These are phyloP conservation scores for Diutina neorugosa DNA, from an alignment of 1,139 yeast genomes.

Conservation along the genomic window DNA sequence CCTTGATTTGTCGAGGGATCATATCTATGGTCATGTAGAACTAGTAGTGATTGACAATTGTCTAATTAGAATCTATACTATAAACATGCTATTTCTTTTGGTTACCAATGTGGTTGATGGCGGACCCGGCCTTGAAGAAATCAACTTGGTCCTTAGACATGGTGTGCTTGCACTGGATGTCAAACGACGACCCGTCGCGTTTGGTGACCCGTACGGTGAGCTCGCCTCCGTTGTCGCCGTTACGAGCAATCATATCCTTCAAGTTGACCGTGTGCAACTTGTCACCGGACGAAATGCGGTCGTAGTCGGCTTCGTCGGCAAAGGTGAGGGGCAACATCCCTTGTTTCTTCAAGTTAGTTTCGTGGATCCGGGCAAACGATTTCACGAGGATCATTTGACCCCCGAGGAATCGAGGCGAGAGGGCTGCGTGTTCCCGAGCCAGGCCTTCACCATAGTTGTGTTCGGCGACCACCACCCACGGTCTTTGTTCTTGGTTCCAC, in stretches of 20 bases:
- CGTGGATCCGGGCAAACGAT: constrained; percentile 88
- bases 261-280: constrained; percentile 67
- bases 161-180: constrained; percentile 75
- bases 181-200: constrained; percentile 58
- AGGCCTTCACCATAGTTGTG: constrained; percentile 99
- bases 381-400: constrained; percentile 83
- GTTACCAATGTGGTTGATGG: constrained; percentile 84
- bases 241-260: constrained; percentile 63
- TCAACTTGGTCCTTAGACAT: constrained; percentile 95
- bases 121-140: constrained; percentile 95
- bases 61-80: too few species aligned
- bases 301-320: constrained; percentile 83
- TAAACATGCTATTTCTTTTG: constrained; percentile 7
- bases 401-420: constrained; percentile 88
- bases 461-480: constrained; percentile 95
- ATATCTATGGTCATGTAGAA: too few species aligned
- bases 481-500: constrained; percentile 76
- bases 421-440: constrained; percentile 97
- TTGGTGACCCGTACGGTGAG: constrained; percentile 64
- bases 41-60: too few species aligned
- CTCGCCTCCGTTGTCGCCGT: constrained; percentile 80
- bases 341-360: constrained; percentile 51
- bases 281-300: constrained; percentile 66
- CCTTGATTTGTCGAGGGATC: too few species aligned
- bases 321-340: constrained; percentile 93